phyloP scores from a whole-genome alignment of 2,329 filamentous ascomycete species.

The Decorospora gaudefroyi region DNA sequence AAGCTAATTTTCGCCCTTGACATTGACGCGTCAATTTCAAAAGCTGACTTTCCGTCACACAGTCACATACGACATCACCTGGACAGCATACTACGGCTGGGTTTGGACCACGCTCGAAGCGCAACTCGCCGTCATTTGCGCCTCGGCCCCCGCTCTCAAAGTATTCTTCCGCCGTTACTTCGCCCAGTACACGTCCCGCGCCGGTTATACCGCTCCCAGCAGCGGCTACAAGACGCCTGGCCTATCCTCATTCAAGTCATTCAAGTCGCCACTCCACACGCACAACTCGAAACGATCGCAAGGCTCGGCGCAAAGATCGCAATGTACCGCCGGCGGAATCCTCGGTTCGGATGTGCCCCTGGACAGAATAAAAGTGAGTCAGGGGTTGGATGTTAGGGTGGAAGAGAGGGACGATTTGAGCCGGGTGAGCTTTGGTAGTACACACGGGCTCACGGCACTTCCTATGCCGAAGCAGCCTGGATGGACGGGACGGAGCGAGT shows the following conservation, averaged over 20 bases:
- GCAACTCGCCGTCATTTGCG: conserved; percentile 50
- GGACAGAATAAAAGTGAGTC: conserved; percentile 29
- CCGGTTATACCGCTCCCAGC: conserved; percentile 11
- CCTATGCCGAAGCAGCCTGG: conserved; percentile 10
- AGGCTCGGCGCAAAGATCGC: not conserved
- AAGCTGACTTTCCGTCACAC: not conserved
- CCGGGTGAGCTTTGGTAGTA: conserved; percentile 27
- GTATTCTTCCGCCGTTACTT: conserved; percentile 52
- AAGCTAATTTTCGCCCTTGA: conserved; percentile 1
- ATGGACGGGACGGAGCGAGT: conserved; percentile 11
- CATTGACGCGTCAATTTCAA: too few relatives aligned
- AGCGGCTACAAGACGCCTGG: conserved; percentile 8
- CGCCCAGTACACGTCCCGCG: conserved; percentile 18
- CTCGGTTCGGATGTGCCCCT: conserved; percentile 23
- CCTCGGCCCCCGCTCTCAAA: conserved; percentile 51
- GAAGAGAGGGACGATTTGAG: conserved; percentile 28
- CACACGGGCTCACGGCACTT: conserved; percentile 24
- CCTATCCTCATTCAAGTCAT: not conserved
- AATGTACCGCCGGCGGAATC: conserved; percentile 3
- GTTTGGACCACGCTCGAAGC: conserved; percentile 51
- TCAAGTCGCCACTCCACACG: not conserved
- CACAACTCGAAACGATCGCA: not conserved
- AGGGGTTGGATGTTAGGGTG: conserved; percentile 24
- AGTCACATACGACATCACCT: conserved; percentile 49
- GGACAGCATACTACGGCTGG: conserved; percentile 48